Conservation (phyloP, 2,329 filamentous ascomycete species). For the Harringtonia lauricola region DNA sequence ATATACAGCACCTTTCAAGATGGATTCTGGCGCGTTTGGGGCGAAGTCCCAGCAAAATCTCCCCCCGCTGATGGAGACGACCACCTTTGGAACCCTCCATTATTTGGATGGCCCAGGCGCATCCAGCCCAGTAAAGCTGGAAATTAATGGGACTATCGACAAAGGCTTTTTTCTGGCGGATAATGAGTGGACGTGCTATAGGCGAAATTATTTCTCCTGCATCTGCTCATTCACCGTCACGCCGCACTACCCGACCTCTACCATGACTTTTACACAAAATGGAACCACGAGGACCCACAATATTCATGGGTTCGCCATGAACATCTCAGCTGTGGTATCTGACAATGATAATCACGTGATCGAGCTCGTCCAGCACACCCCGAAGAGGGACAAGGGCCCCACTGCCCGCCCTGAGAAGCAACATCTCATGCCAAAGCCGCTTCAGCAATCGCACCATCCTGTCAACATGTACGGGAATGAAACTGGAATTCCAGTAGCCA, state of each 20-base stretch:
- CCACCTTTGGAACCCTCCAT: conserved; percentile 47
- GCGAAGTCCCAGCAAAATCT: conserved; percentile 31
- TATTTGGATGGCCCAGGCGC: conserved; percentile 40
- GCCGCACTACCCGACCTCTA: conserved; percentile 38
- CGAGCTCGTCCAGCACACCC: conserved; percentile 81
- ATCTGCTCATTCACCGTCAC: conserved; percentile 65
- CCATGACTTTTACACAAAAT: conserved; percentile 38
- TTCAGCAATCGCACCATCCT: conserved; percentile 35
- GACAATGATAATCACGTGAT: conserved; percentile 65
- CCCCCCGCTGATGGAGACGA: conserved; percentile 40
- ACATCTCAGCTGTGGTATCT: conserved; percentile 73
- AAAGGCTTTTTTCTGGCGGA: conserved; percentile 81
- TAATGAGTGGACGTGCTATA: conserved; percentile 83
- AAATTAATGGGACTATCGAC: conserved; percentile 71
- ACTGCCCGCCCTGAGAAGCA: conserved; percentile 62
- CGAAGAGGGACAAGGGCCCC: conserved; percentile 82
- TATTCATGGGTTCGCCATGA: conserved; percentile 70
- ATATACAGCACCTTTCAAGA: conserved; percentile 34
- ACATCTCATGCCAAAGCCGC: conserved; percentile 54
- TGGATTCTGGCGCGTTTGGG: conserved; percentile 36
- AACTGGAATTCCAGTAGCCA: conserved; percentile 1
- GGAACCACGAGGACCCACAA: conserved; percentile 45
- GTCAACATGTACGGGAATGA: conserved; percentile 29
- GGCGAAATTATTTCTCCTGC: conserved; percentile 84
- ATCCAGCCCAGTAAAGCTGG: conserved; percentile 48